A percentile compares a stretch with the other conserved stretches of the same genome.
Evolutionary conservation across 2,329 filamentous ascomycete species (phyloP).

Genomic region (Paramyrothecium roridum): DNA sequence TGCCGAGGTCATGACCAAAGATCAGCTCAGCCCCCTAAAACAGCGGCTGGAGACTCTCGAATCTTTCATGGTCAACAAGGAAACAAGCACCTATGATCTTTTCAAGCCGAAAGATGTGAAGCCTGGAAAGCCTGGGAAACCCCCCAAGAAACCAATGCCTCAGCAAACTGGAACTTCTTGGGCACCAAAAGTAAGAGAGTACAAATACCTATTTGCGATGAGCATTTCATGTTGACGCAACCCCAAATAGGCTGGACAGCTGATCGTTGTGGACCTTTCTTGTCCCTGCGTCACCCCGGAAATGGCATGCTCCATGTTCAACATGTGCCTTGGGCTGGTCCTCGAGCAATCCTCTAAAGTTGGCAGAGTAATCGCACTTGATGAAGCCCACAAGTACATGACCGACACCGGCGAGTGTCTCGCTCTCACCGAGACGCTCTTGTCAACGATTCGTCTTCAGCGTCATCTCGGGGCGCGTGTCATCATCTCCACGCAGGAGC

Average conservation of each 20-base stretch:
- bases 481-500: conserved; percentile 75
- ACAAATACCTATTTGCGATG: no score
- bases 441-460: conserved; percentile 65
- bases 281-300: conserved; percentile 67
- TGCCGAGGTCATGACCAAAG: conserved; percentile 34
- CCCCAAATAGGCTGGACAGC: conserved; percentile 26
- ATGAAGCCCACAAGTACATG: conserved; percentile 80
- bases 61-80: conserved; percentile 31
- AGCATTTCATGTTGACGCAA: no score
- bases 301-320: conserved; percentile 69
- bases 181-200: conserved; percentile 14
- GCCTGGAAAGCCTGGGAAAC: neutral
- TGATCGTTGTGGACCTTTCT: conserved; percentile 61
- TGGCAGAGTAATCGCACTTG: conserved; percentile 64
- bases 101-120: neutral
- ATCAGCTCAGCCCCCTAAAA: conserved; percentile 51
- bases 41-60: conserved; percentile 44
- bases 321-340: conserved; percentile 66
- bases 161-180: conserved; percentile 10
- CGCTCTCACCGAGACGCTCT: conserved; percentile 58
- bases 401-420: conserved; percentile 48
- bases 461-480: conserved; percentile 66
- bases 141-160: neutral
- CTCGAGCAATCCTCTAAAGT: conserved; percentile 44
- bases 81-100: neutral